Base-by-base conservation (phyloP, 1,284 basidiomycete genomes). In the Puccinia triticina region DNA sequence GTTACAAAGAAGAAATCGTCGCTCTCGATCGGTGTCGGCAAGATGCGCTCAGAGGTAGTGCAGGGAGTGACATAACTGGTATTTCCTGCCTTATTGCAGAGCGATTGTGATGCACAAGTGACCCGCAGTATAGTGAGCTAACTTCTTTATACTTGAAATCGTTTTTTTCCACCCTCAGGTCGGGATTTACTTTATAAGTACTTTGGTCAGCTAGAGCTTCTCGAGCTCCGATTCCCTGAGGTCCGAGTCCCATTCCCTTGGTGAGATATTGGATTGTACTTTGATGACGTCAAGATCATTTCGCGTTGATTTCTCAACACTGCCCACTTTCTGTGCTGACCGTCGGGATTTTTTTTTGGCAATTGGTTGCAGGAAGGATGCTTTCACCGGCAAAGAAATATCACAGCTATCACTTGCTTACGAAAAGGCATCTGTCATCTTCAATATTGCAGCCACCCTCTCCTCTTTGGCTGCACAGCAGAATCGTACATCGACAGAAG, bases 111-210 rank as follows among this genome's bases (percentile, higher is more conserved):
- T 34, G 21, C 57, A 48, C 14, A 26, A 59, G 18, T 59, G 26
- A 4, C 8, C 8, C 34, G 59, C 32, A 1, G 10, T 61, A 34
- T n/a, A 61, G n/a, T 34, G 14, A 34, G 2, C 10, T 34, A 4
- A 55, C 10, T 55, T 55, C 21, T 40, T 75, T 53, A 53, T 53
- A 53, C 50, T 16, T 72, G 40, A 10, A 43, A 43, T 43, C 37
- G 21, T 14, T n/a, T 37, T 23, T 37, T 69, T 16, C 11, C 48
- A 72, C 78, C 71, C 26, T 80, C 87, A 91, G 95, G 92, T 29
- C 90, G 96, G 66, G 97, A 99, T 88, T 89, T 99, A 34, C 90
- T 99, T 71, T 98, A 96, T 92, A 98, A 97, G 88, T 99, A 99
- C 90, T 99, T 99, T 89, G 96, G 97, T 64, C 96, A 99, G 88